Conservation (phyloP, 768 basidiomycete species). For the Phylloporus scabripes region DNA sequence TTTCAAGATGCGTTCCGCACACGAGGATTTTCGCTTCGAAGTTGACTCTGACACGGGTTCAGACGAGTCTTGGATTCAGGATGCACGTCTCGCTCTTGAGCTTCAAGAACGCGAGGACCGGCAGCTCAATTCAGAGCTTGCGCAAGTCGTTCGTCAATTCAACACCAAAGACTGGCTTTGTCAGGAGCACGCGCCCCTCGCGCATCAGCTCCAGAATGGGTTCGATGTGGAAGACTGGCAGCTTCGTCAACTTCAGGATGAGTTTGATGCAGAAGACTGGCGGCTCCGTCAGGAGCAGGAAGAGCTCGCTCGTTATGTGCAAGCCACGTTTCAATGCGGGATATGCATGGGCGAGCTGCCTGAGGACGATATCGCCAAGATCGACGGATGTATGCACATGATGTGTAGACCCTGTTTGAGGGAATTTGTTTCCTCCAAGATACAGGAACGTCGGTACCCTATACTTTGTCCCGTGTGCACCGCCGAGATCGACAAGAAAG, state of each 20-base stretch:
- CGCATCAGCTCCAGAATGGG: slow-evolving; percentile 26
- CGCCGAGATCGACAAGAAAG: slow-evolving; percentile 1
- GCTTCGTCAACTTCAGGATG: slow-evolving; percentile 32
- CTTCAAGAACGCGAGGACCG: slow-evolving; percentile 35
- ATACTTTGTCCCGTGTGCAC: slow-evolving; percentile 58
- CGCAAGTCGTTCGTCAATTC: slow-evolving; percentile 27
- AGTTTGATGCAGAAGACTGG: slow-evolving; percentile 39
- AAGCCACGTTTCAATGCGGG: slow-evolving; percentile 44
- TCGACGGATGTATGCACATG: slow-evolving; percentile 44
- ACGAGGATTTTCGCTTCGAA: slow-evolving; percentile 12
- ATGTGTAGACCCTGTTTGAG: slow-evolving; percentile 53
- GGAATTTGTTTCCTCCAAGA: slow-evolving; percentile 38
- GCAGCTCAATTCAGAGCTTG: slow-evolving; percentile 28
- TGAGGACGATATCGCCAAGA: slow-evolving; percentile 37
- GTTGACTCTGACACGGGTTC: not conserved
- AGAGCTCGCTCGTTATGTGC: slow-evolving; percentile 26
- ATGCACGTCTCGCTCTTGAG: slow-evolving; percentile 20
- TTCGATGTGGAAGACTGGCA: slow-evolving; percentile 39
- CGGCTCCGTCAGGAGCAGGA: slow-evolving; percentile 32
- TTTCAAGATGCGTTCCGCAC: slow-evolving; percentile 4
- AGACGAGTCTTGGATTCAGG: not conserved
- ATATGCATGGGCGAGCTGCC: slow-evolving; percentile 51
- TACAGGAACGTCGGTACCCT: slow-evolving; percentile 52
- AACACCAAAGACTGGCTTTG: slow-evolving; percentile 36
- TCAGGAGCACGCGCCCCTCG: slow-evolving; percentile 19